Conservation (phyloP, 768 basidiomycete species). For the Leucocoprinus leucothites region DNA sequence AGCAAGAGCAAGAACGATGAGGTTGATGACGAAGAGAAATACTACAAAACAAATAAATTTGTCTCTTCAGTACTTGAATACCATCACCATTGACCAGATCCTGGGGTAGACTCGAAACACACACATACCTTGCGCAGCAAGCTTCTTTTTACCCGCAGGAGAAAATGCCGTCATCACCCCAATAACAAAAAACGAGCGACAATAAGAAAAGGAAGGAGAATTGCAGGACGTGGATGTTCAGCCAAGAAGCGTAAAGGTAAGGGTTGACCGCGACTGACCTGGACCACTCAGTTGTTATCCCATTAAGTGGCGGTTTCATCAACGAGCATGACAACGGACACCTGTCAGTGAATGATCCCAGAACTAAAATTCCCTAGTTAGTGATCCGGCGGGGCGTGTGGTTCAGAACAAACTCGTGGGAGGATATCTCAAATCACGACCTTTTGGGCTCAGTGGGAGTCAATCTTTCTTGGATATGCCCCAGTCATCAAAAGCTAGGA, state of each 20-base stretch:
- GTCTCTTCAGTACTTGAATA: not conserved
- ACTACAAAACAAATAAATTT: constrained; percentile 22
- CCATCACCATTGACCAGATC: not conserved
- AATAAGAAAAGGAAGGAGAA: constrained; percentile 9
- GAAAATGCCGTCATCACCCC: constrained; percentile 18
- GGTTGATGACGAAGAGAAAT: constrained; percentile 41
- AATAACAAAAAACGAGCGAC: not conserved
- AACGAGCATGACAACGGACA: not conserved
- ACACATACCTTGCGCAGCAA: constrained; percentile 25
- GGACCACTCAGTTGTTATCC: not conserved
- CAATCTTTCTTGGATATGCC: too few relatives aligned
- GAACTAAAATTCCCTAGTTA: too few relatives aligned
- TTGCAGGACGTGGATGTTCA: not conserved
- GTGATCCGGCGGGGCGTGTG: too few relatives aligned
- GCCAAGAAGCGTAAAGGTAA: not conserved
- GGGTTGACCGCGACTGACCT: not conserved
- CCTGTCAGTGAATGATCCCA: too few relatives aligned
- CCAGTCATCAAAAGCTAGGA: too few relatives aligned
- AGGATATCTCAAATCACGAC: too few relatives aligned
- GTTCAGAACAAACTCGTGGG: too few relatives aligned
- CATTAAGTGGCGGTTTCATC: not conserved
- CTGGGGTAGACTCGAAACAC: too few relatives aligned
- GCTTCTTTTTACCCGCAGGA: constrained; percentile 25
- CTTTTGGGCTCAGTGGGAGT: too few relatives aligned
- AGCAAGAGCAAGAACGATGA: constrained; percentile 50